These are phyloP conservation scores for Ichthyophthirius multifiliis DNA, from an alignment of 169 alveolate species.

Conservation along the genomic window DNA sequence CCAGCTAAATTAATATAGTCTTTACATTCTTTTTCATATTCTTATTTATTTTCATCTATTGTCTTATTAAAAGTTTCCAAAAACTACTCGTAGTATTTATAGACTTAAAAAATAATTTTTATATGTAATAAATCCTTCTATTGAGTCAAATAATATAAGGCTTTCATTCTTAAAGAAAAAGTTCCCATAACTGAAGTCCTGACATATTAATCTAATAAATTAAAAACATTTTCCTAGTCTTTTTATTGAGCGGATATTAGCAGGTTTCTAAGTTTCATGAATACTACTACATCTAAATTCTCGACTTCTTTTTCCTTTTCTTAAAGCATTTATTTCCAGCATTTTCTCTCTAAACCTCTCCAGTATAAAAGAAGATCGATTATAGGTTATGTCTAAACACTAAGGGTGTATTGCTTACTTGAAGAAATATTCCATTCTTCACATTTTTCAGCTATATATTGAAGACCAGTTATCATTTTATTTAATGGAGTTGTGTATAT, in stretches of 20 bases:
- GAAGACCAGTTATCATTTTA: constrained; percentile 69
- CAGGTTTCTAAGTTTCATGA: constrained; percentile 11
- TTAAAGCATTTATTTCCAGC: constrained; percentile 72
- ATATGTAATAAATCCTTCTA: background rate
- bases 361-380: constrained; percentile 66
- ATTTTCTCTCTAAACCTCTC: constrained; percentile 65
- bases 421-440: constrained; percentile 78
- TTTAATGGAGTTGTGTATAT: constrained; percentile 54
- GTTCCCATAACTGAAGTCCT: background rate
- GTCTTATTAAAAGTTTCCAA: background rate
- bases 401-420: constrained; percentile 49
- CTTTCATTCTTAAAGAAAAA: background rate
- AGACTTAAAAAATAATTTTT: background rate
- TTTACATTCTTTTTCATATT: constrained; percentile 17
- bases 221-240: background rate
- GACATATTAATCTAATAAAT: background rate
- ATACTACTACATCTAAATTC: background rate
- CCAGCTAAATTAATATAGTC: constrained; percentile 32
- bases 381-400: constrained; percentile 45
- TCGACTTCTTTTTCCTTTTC: constrained; percentile 55
- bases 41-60: background rate
- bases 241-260: background rate
- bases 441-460: constrained; percentile 55
- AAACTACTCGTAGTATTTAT: background rate
- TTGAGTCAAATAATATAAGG: background rate